Conservation (phyloP, 2,329 filamentous ascomycete species). For the Fusarium camptoceras region DNA sequence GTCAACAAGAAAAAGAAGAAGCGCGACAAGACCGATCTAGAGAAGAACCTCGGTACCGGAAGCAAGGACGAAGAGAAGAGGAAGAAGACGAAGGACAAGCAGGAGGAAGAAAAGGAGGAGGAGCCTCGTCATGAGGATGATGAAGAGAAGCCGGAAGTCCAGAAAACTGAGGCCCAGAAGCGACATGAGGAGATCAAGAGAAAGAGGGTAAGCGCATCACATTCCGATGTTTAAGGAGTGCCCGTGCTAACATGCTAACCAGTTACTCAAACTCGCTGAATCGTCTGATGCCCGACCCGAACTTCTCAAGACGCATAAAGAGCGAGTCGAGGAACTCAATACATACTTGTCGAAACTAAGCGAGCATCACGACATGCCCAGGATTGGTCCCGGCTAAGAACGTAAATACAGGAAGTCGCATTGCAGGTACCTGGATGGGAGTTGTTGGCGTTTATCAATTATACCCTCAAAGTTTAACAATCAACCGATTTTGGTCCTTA, state of each 20-base stretch:
- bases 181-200: slow-evolving; percentile 82
- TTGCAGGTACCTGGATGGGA: slow-evolving; percentile 22
- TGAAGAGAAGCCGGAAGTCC: slow-evolving; percentile 47
- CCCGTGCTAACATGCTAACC: slow-evolving; percentile 15
- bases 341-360: slow-evolving; percentile 90
- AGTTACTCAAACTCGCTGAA: slow-evolving; percentile 85
- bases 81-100: slow-evolving; percentile 41
- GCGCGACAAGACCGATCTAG: slow-evolving; percentile 59
- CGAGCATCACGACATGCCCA: slow-evolving; percentile 97
- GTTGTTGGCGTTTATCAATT: slow-evolving; percentile 44
- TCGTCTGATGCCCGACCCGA: slow-evolving; percentile 70
- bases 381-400: slow-evolving; percentile 69
- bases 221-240: background rate
- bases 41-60: slow-evolving; percentile 58
- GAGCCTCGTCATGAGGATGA: slow-evolving; percentile 51
- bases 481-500: background rate
- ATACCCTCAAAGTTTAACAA: slow-evolving; percentile 38
- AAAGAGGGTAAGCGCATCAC: slow-evolving; percentile 74
- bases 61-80: slow-evolving; percentile 24
- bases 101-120: slow-evolving; percentile 47
- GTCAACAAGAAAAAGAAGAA: slow-evolving; percentile 74
- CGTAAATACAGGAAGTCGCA: background rate
- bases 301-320: slow-evolving; percentile 95
- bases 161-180: slow-evolving; percentile 87
- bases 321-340: slow-evolving; percentile 95